These are phyloP conservation scores for Selenicereus undatus DNA, from an alignment of 148 eudicot genomes.

Conservation along the genomic window DNA sequence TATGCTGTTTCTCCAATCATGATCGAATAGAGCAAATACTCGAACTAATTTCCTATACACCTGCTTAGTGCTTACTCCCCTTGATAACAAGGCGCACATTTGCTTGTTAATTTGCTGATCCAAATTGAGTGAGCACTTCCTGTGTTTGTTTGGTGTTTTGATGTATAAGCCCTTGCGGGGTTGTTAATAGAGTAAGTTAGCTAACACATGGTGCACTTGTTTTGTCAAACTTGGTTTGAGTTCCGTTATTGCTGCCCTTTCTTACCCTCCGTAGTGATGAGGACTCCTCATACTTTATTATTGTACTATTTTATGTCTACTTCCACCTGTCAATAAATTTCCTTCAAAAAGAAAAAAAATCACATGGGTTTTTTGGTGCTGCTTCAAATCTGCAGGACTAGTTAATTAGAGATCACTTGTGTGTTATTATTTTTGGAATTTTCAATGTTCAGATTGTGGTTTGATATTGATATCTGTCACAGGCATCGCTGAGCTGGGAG, in stretches of 20 bases:
- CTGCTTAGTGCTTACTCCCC: background rate
- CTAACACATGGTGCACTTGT: background rate
- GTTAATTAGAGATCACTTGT: too few relatives aligned
- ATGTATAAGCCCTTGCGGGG: background rate
- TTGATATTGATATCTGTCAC: slow-evolving; percentile 34
- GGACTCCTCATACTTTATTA: too few relatives aligned
- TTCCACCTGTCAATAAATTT: background rate
- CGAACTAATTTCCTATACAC: background rate
- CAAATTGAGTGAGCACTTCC: background rate
- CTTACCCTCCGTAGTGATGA: too few relatives aligned
- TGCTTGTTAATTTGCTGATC: background rate
- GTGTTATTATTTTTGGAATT: background rate
- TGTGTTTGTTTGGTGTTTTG: background rate
- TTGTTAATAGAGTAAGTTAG: background rate
- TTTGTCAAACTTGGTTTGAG: background rate
- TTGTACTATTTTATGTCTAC: background rate
- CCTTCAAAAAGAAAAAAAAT: background rate
- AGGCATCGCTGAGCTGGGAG: slow-evolving; percentile 96
- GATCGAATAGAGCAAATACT: background rate
- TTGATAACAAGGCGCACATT: background rate
- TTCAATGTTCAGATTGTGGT: background rate
- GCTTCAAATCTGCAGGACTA: background rate
- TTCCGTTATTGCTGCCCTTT: background rate
- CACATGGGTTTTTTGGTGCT: background rate
- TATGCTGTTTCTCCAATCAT: background rate